Percentiles rank a stretch among this genome's conserved stretches.
These are phyloP conservation scores for Hypomontagnella monticulosa DNA, from an alignment of 495 filamentous ascomycete species.

Conservation along the genomic window DNA sequence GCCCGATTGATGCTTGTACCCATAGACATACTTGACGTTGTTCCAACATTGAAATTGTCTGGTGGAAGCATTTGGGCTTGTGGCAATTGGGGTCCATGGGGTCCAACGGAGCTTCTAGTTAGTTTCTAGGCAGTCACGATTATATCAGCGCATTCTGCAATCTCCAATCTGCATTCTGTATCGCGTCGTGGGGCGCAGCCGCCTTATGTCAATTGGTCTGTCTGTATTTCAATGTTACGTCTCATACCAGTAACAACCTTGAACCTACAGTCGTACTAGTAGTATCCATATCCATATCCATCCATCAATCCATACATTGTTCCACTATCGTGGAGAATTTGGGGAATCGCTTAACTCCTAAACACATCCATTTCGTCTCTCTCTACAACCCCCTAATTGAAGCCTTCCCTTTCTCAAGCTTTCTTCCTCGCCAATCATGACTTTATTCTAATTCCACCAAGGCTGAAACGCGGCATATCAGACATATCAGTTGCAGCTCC, in stretches of 20 bases:
- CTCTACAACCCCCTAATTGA: neutral
- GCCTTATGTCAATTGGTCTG: neutral
- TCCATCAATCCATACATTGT: neutral
- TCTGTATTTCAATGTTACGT: too few species aligned
- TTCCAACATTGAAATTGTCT: too few species aligned
- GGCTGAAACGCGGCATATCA: constrained; percentile 33
- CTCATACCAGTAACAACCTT: too few species aligned
- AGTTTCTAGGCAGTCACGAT: constrained; percentile 19
- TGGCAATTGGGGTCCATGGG: constrained; percentile 5
- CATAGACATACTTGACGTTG: too few species aligned
- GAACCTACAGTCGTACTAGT: too few species aligned
- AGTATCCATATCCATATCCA: neutral
- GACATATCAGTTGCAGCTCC: neutral
- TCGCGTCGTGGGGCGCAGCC: constrained; percentile 3
- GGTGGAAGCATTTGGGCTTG: too few species aligned
- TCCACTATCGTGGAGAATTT: constrained; percentile 2
- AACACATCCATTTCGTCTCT: neutral
- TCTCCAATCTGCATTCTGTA: constrained; percentile 14
- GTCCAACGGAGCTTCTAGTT: neutral
- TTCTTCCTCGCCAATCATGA: constrained; percentile 6
- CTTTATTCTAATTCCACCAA: constrained; percentile 6
- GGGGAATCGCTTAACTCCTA: constrained; percentile 25
- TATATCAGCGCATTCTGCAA: neutral
- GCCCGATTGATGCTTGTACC: too few species aligned
- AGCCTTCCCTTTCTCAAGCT: neutral